phyloP scores from a whole-genome alignment of 371 early-diverging fungal species.

The Mucor saturninus region DNA sequence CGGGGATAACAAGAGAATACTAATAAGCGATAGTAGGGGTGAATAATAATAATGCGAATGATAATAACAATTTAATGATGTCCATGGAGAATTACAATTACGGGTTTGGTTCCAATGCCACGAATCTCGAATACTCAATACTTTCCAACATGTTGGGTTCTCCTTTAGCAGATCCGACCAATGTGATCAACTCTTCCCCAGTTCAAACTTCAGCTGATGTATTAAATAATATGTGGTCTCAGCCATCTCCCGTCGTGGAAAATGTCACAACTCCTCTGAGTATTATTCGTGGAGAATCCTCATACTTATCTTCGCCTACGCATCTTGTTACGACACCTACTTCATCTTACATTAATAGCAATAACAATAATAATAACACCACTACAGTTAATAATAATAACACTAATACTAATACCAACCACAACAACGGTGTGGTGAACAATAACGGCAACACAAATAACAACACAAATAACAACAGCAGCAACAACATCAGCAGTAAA shows the following conservation, averaged over 20 bases:
- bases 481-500: neutral
- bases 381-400: neutral
- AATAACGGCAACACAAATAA: neutral
- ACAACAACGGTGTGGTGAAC: neutral
- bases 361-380: neutral
- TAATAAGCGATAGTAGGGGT: neutral
- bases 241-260: conserved; percentile 12
- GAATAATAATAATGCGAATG: neutral
- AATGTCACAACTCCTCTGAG: neutral
- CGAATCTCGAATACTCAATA: conserved; percentile 88
- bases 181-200: neutral
- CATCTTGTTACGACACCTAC: neutral
- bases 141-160: conserved; percentile 81
- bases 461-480: too few species aligned
- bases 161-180: conserved; percentile 20
- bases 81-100: conserved; percentile 36
- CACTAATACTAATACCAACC: conserved; percentile 9
- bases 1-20: neutral
- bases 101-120: conserved; percentile 83
- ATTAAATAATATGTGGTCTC: conserved; percentile 18
- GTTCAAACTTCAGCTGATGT: conserved; percentile 10
- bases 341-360: conserved; percentile 9
- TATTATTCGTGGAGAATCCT: neutral
- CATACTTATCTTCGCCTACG: conserved; percentile 11
- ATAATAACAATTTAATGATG: neutral